Evolutionary conservation across 129 eudicot genomes (phyloP), one percentile per base, ranked within the genome.

Genomic region (Helianthus tuberosus): DNA sequence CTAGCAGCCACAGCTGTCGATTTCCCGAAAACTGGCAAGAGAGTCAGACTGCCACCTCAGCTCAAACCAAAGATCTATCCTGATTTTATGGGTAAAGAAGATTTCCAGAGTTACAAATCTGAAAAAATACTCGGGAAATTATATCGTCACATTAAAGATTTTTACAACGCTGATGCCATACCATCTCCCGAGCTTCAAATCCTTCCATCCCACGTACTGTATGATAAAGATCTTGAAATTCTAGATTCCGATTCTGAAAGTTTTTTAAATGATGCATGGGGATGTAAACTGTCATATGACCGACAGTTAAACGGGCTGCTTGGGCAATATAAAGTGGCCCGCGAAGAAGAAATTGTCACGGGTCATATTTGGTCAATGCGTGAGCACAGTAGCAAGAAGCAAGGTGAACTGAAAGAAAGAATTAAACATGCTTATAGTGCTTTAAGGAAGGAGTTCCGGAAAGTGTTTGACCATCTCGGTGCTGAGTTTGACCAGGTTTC

Each of bases 181-280:
- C 32, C 55, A 11, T 20, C 85, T n/a, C 38, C 83, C 6, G 82
- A 75, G 43, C 48, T 15, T 16, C 49, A 74, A 20, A 38, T 51
- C 72, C 41, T 10, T 14, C 78, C 78, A 2, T 64, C 46, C 1
- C 58, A 73, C 54, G 71, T 83, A 11, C 74, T 74, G 1, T 88
- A 88, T 69, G 90, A 88, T 57, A 46, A 10, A 43, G 89, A 79
- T 29, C 87, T 89, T 2, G 89, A 83, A 72, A 49, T 89, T 73
- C 41, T 69, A 1, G 35, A 29, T 29, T 29, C 35, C 3, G 96
- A 86, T 17, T 81, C 86, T 1, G 39, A 38, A 20, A 29, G 35
- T 13, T 89, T 83, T 54, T n/a, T 89, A 5, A 27, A 25, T 7
- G 89, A 86, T 25, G 96, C 96, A 57, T 89, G 96, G 96, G 79